Evolutionary conservation across 148 eudicot genomes (phyloP).

Genomic region (Mesembryanthemum crystallinum): DNA sequence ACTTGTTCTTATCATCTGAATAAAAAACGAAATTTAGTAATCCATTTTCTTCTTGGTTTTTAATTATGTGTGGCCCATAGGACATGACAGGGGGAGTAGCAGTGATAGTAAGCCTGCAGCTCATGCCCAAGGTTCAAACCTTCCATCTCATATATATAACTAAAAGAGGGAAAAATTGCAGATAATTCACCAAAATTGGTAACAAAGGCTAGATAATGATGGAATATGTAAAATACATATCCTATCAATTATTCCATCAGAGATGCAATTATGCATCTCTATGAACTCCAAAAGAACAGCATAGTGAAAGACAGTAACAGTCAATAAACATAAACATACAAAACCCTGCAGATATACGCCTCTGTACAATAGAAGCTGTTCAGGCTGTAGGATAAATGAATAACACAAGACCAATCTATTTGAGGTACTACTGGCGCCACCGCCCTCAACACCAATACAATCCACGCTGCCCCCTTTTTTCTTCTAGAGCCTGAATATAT

Average conservation of each 20-base stretch:
- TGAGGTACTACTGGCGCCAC: too few relatives aligned
- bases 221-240: background rate
- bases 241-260: background rate
- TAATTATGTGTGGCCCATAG: background rate
- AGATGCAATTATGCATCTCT: background rate
- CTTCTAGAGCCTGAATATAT: background rate
- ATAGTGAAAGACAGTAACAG: background rate
- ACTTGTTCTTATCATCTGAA: background rate
- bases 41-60: background rate
- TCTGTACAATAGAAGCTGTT: too few relatives aligned
- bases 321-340: background rate
- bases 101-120: background rate
- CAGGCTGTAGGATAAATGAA: too few relatives aligned
- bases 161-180: too few relatives aligned
- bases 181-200: background rate
- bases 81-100: background rate
- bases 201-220: background rate
- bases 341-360: too few relatives aligned
- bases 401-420: too few relatives aligned
- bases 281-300: background rate
- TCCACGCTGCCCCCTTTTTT: too few relatives aligned
- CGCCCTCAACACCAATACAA: background rate
- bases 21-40: background rate
- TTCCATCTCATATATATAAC: background rate
- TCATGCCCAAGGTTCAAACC: background rate